Evolutionary conservation across 208 protist genomes (phyloP), one percentile per base, ranked within the genome.

Genomic region (Strigomonas oncopelti): DNA sequence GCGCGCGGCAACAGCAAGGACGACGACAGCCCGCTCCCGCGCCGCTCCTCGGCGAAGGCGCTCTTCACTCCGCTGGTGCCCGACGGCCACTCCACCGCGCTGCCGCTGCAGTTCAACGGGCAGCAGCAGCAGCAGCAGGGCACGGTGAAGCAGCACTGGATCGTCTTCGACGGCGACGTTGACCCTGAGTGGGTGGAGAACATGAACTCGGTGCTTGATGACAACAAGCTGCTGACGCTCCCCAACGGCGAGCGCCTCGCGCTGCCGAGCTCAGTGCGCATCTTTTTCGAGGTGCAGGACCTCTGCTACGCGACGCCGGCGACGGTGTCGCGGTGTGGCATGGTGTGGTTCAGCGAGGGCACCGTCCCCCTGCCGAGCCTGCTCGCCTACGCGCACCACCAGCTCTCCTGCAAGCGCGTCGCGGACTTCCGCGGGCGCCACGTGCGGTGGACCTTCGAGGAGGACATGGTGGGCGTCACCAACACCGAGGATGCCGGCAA

Each of bases 101-200:
- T 5, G 7, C n/a, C 20, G 16, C 34, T 7, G 24, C 34, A 34
- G 31, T 38, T 14, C n/a, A 13, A 24, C 38, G 24, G 11, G 16
- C 42, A 48, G 42, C 42, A n/a, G 18, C 5, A 48, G 60, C 54
- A 11, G 20, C 24, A 24, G 71, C 46, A 5, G 65, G 64, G 22
- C 36, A 18, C 18, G 7, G 56, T 32, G n/a, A 75, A 83, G 46
- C 75, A 97, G 67, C 96, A 99, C 75, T 99, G 98, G 98, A 99
- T 99, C 73, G 75, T 99, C 31, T 98, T 99, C 75, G 98, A 99
- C 73, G 98, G 98, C 45, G 98, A 99, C 78, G 98, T 99, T 4
- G 98, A 99, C 84, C 98, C 98, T 5, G 95, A 99, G 78, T 99
- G 98, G 98, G 98, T 99, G 1, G 98, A 99, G 80, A 99, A 99